Percentiles rank a stretch among this genome's conserved stretches.
Conservation (phyloP, 306 rosid species). For the Cicer chorassanicum region DNA sequence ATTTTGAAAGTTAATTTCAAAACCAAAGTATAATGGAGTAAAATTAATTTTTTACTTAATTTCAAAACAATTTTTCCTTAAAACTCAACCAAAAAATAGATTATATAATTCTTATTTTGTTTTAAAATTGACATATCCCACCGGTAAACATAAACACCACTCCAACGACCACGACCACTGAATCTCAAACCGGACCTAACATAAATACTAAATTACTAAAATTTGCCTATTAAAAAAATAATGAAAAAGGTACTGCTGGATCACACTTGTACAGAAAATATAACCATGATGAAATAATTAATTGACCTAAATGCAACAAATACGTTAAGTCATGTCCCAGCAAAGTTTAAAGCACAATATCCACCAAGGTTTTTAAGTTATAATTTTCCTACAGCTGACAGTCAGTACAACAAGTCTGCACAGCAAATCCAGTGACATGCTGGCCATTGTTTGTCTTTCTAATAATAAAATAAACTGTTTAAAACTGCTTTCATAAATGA, state of each 20-base stretch:
- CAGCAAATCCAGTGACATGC: constrained; percentile 32
- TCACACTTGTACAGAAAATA: not conserved
- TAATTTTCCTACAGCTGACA: constrained; percentile 19
- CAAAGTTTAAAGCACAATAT: not conserved
- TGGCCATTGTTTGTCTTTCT: constrained; percentile 25
- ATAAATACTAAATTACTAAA: no score
- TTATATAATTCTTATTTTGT: no score
- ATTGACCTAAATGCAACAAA: constrained; percentile 20
- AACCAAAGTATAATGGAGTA: no score
- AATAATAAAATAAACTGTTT: constrained; percentile 32
- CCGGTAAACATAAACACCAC: no score
- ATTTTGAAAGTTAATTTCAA: no score
- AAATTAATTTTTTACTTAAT: no score
- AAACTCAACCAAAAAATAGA: no score
- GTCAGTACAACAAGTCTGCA: constrained; percentile 26
- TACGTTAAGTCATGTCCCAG: not conserved
- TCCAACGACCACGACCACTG: no score
- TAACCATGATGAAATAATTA: not conserved
- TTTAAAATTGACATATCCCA: no score
- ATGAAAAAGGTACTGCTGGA: not conserved
- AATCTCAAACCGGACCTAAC: no score
- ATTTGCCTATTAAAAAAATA: no score
- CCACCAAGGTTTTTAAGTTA: constrained; percentile 18
- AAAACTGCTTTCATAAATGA: constrained; percentile 45
- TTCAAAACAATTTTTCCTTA: no score